Conservation (phyloP, 805 yeast species). For the Lipomyces mesembrius region DNA sequence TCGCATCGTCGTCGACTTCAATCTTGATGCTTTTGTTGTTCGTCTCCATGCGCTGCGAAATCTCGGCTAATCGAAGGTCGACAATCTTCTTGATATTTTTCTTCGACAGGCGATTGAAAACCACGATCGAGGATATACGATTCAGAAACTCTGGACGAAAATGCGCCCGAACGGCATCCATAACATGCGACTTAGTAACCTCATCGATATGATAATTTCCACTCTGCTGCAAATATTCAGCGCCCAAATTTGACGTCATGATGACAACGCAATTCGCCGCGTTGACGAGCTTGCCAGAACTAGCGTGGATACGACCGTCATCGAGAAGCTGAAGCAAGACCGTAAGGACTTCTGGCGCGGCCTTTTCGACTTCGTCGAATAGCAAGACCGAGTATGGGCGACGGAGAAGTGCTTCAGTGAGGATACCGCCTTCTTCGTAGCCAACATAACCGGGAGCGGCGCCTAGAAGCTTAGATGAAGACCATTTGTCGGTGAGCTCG, state of each 20-base stretch:
- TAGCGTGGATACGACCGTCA: slow-evolving; percentile 94
- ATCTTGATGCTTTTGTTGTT: slow-evolving; percentile 80
- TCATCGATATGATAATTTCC: slow-evolving; percentile 62
- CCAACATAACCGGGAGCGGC: slow-evolving; percentile 98
- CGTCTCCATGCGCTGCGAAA: slow-evolving; percentile 79
- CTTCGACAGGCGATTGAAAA: slow-evolving; percentile 89
- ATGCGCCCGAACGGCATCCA: slow-evolving; percentile 82
- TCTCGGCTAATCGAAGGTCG: slow-evolving; percentile 78
- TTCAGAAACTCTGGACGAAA: slow-evolving; percentile 97
- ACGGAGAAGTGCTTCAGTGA: slow-evolving; percentile 88
- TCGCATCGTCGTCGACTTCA: slow-evolving; percentile 73
- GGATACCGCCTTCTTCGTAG: slow-evolving; percentile 95
- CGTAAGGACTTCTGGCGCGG: slow-evolving; percentile 96
- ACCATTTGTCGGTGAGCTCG: slow-evolving; percentile 92
- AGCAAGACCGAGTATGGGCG: slow-evolving; percentile 95
- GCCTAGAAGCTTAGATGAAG: slow-evolving; percentile 92
- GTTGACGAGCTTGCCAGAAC: slow-evolving; percentile 91
- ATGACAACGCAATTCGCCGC: slow-evolving; percentile 91
- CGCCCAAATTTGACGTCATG: slow-evolving; percentile 97
- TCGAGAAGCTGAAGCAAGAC: slow-evolving; percentile 89
- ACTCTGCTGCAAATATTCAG: slow-evolving; percentile 78
- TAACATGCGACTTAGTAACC: slow-evolving; percentile 73
- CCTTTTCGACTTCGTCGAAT: slow-evolving; percentile 97
- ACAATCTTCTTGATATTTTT: slow-evolving; percentile 93
- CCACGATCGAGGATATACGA: slow-evolving; percentile 90